These are phyloP conservation scores for Saccharum hybrid DNA, from an alignment of 202 grass and related monocot species.

Conservation along the genomic window DNA sequence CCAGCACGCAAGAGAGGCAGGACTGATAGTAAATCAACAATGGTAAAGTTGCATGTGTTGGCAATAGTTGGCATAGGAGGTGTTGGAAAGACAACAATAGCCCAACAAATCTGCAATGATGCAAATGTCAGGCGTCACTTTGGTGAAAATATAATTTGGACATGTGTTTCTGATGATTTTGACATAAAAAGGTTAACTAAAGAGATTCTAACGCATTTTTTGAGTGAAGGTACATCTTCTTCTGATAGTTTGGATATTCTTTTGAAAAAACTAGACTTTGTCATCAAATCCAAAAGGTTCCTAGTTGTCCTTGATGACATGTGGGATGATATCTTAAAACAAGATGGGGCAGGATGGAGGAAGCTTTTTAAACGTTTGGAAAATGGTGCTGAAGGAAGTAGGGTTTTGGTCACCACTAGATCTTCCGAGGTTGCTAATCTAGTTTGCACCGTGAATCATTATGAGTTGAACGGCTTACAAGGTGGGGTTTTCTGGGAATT, in stretches of 20 bases:
- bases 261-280: background rate
- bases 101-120: background rate
- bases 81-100: background rate
- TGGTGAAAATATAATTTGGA: background rate
- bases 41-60: background rate
- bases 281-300: background rate
- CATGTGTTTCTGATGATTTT: background rate
- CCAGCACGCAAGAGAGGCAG: background rate
- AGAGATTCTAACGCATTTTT: background rate
- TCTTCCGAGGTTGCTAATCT: background rate
- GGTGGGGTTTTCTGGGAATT: too few relatives aligned
- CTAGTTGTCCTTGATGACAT: background rate
- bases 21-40: background rate
- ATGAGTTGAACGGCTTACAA: background rate
- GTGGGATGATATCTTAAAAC: background rate
- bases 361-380: background rate
- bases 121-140: background rate
- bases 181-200: background rate
- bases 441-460: background rate
- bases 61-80: background rate
- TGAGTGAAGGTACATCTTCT: background rate
- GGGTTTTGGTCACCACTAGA: background rate
- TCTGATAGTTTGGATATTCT: background rate
- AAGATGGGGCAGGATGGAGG: background rate
- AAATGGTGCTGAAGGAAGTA: background rate